Base-by-base conservation (phyloP, 2,329 filamentous ascomycete species). In the Verticillium isaacii region DNA sequence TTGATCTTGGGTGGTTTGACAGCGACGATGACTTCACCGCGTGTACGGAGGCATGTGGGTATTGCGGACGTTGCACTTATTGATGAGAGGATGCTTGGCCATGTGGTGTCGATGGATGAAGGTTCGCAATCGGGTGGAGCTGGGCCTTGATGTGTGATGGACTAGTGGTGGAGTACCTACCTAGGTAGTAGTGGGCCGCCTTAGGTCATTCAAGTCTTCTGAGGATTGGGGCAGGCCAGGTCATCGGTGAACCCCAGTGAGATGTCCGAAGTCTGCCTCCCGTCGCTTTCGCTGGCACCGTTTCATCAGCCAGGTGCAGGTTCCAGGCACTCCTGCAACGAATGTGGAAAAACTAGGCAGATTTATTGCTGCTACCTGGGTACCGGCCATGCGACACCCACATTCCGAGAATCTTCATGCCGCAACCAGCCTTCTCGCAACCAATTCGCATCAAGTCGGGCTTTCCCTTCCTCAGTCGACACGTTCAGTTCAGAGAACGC, bases 31-130 rank as follows among this genome's bases (percentile, higher is more conserved):
- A 65, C 52, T 64, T 56, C 56, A 66, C 64, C 15, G 63, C 61
- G 4, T 66, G 63, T 32, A 63, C 64, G n/a, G 57, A 65, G 29
- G 37, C 45, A 0, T 66, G 64, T 19, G 64, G 59, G 4, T 66
- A 65, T 50, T 66, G 64, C 50, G 64, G 61, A 9, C 60, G 52
- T 12, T 66, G 64, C 19, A 61, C 56, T 4, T 66, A 64, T n/a
- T 58, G 56, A 37, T 9, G 54, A 3, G 54, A 41, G 37, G 37
- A 15, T 41, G 5, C 37, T 41, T 12, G 37, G 6, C 6, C 15
- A 41, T 41, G 23, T 50, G n/a, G 9, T 9, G 19, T 9, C 23
- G n/a, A 23, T 14, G 45, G 45, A 50, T 50, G 45, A 23, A 5
- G 29, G 29, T 29, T 29, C 29, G 5, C 29, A 29, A 29, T 6